These are phyloP conservation scores for Pseudogymnoascus sp. DNA, from an alignment of 2,329 filamentous ascomycete species.

Conservation along the genomic window DNA sequence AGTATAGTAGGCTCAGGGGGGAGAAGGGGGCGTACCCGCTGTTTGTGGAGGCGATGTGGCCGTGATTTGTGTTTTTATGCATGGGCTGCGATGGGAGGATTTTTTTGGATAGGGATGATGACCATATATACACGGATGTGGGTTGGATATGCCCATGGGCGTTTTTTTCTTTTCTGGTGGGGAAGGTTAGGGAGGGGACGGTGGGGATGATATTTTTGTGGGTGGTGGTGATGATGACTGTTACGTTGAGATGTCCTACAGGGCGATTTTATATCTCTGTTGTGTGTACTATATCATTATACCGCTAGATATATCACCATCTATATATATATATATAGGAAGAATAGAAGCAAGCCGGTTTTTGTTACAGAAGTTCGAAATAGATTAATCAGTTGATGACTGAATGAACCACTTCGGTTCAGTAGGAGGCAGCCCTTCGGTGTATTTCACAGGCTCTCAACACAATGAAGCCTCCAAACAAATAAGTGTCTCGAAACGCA, in stretches of 20 bases:
- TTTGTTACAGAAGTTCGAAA: not conserved
- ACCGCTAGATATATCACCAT: not conserved
- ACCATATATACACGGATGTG: slow-evolving; percentile 25
- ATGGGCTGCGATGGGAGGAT: not conserved
- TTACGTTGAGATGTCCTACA: slow-evolving; percentile 1
- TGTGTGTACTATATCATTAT: not conserved
- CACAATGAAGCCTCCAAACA: no score
- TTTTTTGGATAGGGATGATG: not conserved
- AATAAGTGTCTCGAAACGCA: no score
- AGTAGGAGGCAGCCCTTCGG: no score
- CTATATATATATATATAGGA: not conserved
- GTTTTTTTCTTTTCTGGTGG: not conserved
- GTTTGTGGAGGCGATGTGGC: slow-evolving; percentile 18
- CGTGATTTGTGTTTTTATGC: slow-evolving; percentile 7
- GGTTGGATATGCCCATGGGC: not conserved
- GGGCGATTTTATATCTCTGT: not conserved
- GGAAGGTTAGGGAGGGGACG: not conserved
- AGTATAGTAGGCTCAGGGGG: slow-evolving; percentile 15
- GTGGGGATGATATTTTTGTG: not conserved
- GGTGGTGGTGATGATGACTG: not conserved
- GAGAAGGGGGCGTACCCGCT: slow-evolving; percentile 11
- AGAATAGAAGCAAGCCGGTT: not conserved
- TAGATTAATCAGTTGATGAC: no score
- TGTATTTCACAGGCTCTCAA: no score
- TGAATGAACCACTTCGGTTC: no score